Evolutionary conservation across 306 rosid genomes (phyloP).

Genomic region (Lathyrus tuberosus): DNA sequence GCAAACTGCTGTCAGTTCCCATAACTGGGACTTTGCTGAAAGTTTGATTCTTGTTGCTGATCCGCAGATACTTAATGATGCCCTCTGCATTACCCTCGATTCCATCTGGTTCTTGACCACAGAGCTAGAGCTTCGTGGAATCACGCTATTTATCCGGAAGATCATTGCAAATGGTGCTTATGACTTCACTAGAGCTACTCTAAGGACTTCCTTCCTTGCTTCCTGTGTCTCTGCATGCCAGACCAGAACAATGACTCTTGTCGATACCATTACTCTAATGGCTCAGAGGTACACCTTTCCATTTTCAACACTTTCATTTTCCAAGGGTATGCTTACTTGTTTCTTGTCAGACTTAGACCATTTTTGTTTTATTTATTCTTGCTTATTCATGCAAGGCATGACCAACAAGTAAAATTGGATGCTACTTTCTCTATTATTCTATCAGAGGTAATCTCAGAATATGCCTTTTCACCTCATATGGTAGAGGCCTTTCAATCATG

Average conservation of each 20-base stretch:
- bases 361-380: slow-evolving; percentile 10
- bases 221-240: slow-evolving; percentile 96
- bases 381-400: background rate
- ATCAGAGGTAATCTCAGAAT: slow-evolving; percentile 2
- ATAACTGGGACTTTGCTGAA: slow-evolving; percentile 83
- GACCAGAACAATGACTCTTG: slow-evolving; percentile 79
- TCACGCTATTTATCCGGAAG: slow-evolving; percentile 62
- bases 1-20: slow-evolving; percentile 77
- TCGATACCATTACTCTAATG: slow-evolving; percentile 81
- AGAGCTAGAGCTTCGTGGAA: slow-evolving; percentile 65
- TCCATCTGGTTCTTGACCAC: slow-evolving; percentile 86
- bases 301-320: no score
- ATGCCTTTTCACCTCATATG: background rate
- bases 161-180: slow-evolving; percentile 74
- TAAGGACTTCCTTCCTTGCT: slow-evolving; percentile 86
- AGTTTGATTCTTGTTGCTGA: slow-evolving; percentile 72
- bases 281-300: slow-evolving; percentile 66
- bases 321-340: background rate
- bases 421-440: slow-evolving; percentile 23
- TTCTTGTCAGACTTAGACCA: background rate
- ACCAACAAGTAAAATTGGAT: background rate
- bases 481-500: slow-evolving; percentile 21
- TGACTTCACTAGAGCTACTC: slow-evolving; percentile 86
- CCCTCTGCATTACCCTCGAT: slow-evolving; percentile 77
- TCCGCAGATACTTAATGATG: slow-evolving; percentile 83